These are phyloP conservation scores for Candida sp. DNA, from an alignment of 1,139 yeast species.

Conservation along the genomic window DNA sequence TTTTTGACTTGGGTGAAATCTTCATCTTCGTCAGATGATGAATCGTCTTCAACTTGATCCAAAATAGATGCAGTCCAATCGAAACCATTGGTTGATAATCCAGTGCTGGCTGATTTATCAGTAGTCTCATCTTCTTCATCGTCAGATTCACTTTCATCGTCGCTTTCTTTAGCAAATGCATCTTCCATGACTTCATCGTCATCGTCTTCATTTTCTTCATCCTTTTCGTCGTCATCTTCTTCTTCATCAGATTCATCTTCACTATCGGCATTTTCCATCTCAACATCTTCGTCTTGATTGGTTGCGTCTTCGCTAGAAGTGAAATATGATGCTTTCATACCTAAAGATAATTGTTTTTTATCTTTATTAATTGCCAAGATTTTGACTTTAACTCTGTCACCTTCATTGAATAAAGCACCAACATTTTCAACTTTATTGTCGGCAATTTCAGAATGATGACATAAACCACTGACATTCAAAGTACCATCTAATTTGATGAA, in stretches of 20 bases:
- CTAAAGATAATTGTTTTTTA: constrained; percentile 77
- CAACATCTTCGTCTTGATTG: constrained; percentile 29
- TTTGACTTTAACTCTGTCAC: constrained; percentile 87
- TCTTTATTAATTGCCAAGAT: constrained; percentile 58
- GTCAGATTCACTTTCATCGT: constrained; percentile 18
- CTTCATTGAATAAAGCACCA: constrained; percentile 68
- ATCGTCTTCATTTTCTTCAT: constrained; percentile 22
- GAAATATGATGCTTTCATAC: constrained; percentile 94
- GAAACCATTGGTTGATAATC: constrained; percentile 80
- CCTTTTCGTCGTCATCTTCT: constrained; percentile 24
- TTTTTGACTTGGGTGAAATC: constrained; percentile 48
- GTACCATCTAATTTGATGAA: constrained; percentile 81
- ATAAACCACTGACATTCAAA: constrained; percentile 74
- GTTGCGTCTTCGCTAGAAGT: constrained; percentile 35
- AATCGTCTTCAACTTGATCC: constrained; percentile 68
- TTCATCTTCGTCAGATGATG: constrained; percentile 53
- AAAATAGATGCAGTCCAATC: constrained; percentile 93
- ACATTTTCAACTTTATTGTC: constrained; percentile 56
- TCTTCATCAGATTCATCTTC: constrained; percentile 21
- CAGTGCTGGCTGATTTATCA: constrained; percentile 27
- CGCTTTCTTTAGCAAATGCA: constrained; percentile 20
- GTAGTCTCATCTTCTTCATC: constrained; percentile 18
- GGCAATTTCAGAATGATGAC: constrained; percentile 84
- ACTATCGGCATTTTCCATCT: constrained; percentile 18
- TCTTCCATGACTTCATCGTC: constrained; percentile 17